phyloP scores from a whole-genome alignment of 208 protist genomes.

The Vickermania ingenoplastis region DNA sequence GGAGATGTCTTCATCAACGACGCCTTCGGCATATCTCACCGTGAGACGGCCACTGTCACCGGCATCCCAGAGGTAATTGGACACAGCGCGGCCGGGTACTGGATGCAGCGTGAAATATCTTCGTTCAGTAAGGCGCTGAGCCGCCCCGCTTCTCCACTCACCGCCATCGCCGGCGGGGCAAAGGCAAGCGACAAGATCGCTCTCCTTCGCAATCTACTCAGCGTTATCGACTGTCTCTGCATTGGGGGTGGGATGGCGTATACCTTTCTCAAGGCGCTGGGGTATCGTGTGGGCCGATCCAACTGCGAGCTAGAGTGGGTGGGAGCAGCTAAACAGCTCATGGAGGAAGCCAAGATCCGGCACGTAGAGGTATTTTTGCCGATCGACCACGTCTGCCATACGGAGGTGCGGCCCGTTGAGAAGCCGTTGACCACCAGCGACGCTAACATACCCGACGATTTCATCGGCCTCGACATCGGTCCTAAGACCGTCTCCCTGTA shows the following conservation, averaged over 20 bases:
- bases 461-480: conserved; percentile 96
- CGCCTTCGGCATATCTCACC: conserved; percentile 98
- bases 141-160: conserved; percentile 78
- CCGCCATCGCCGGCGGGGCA: conserved; percentile 96
- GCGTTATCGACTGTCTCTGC: conserved; percentile 97
- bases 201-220: conserved; percentile 98
- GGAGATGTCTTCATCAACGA: conserved; percentile 99
- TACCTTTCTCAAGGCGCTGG: conserved; percentile 93
- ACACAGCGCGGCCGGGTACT: conserved; percentile 92
- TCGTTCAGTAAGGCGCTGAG: conserved; percentile 94
- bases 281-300: conserved; percentile 90
- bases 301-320: conserved; percentile 91
- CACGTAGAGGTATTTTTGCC: conserved; percentile 96
- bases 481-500: conserved; percentile 88
- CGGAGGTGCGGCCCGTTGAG: conserved; percentile 26
- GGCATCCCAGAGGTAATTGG: conserved; percentile 79
- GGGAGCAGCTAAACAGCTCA: conserved; percentile 71
- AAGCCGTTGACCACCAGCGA: neutral
- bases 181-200: conserved; percentile 99
- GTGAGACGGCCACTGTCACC: conserved; percentile 91
- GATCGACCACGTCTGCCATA: conserved; percentile 93
- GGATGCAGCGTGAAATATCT: conserved; percentile 98
- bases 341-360: conserved; percentile 92
- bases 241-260: conserved; percentile 99
- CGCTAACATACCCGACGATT: conserved; percentile 67